Evolutionary conservation across 1,284 basidiomycete species (phyloP).

Genomic region (Puccinia polysora): DNA sequence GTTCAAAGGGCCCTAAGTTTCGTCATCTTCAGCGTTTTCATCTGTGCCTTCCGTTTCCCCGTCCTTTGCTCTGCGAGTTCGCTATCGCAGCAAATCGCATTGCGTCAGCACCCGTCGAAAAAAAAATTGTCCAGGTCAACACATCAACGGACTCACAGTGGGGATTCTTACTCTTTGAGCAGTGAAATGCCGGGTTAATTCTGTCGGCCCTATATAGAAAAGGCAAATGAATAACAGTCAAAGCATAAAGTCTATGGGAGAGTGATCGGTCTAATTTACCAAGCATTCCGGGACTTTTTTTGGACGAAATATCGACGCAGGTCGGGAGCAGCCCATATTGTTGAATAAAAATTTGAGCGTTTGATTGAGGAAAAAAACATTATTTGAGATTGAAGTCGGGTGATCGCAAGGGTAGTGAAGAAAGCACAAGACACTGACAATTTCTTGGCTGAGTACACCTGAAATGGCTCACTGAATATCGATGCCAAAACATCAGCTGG

Average conservation of each 20-base stretch:
- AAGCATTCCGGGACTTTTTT: constrained; percentile 32
- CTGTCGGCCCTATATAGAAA: constrained; percentile 6
- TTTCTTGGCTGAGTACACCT: constrained; percentile 84
- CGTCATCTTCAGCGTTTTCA: no score
- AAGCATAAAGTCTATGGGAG: neutral
- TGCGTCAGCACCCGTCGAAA: neutral
- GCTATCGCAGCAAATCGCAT: neutral
- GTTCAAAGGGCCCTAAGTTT: no score
- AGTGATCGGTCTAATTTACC: neutral
- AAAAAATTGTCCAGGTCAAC: no score
- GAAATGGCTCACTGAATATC: constrained; percentile 76
- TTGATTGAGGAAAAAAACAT: neutral
- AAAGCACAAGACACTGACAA: constrained; percentile 55
- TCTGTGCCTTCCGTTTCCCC: constrained; percentile 14
- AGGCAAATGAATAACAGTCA: neutral
- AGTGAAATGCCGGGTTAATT: constrained; percentile 31
- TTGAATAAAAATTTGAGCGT: neutral
- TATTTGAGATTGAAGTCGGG: no score
- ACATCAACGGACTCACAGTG: constrained; percentile 11
- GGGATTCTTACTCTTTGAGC: constrained; percentile 32
- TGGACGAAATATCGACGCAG: neutral
- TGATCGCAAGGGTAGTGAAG: neutral
- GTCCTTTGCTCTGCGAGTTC: constrained; percentile 26
- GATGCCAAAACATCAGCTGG: constrained; percentile 72
- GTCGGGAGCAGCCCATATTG: neutral